Conservation (phyloP, 371 early-diverging fungal genomes). For the Ordospora colligata region DNA sequence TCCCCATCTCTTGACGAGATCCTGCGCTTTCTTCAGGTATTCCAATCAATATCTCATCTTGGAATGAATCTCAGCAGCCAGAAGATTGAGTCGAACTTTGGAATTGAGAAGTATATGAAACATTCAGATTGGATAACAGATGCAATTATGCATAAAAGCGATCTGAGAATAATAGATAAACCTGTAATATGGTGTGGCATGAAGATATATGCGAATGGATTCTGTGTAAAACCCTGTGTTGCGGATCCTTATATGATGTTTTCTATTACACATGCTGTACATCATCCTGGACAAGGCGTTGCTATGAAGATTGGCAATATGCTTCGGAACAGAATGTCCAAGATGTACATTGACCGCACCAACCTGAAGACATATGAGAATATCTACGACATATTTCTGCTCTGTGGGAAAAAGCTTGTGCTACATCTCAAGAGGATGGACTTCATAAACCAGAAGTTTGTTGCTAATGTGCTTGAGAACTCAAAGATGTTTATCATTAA, state of each 20-base stretch:
- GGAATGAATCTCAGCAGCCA: slow-evolving; percentile 35
- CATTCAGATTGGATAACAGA: background rate
- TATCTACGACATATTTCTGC: slow-evolving; percentile 44
- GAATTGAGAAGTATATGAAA: background rate
- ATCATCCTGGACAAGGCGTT: slow-evolving; percentile 11
- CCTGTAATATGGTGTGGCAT: slow-evolving; percentile 42
- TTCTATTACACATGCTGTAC: background rate
- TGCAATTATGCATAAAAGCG: background rate
- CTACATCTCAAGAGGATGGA: slow-evolving; percentile 27
- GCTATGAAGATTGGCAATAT: slow-evolving; percentile 19
- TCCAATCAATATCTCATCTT: slow-evolving; percentile 1
- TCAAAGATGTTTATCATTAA: background rate
- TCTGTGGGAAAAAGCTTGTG: slow-evolving; percentile 11
- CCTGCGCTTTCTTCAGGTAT: slow-evolving; percentile 16
- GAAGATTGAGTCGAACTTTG: slow-evolving; percentile 50
- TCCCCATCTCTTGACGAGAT: slow-evolving; percentile 28
- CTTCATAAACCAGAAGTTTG: slow-evolving; percentile 47
- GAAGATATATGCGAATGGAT: slow-evolving; percentile 21
- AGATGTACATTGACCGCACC: slow-evolving; percentile 20
- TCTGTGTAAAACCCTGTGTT: slow-evolving; percentile 13
- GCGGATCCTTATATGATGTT: slow-evolving; percentile 10
- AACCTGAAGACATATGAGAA: slow-evolving; percentile 44
- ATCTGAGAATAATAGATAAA: background rate
- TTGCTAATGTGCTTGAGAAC: background rate
- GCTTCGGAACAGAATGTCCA: background rate